Evolutionary conservation across 1,284 basidiomycete genomes (phyloP).

Genomic region (Flammula alnicola): DNA sequence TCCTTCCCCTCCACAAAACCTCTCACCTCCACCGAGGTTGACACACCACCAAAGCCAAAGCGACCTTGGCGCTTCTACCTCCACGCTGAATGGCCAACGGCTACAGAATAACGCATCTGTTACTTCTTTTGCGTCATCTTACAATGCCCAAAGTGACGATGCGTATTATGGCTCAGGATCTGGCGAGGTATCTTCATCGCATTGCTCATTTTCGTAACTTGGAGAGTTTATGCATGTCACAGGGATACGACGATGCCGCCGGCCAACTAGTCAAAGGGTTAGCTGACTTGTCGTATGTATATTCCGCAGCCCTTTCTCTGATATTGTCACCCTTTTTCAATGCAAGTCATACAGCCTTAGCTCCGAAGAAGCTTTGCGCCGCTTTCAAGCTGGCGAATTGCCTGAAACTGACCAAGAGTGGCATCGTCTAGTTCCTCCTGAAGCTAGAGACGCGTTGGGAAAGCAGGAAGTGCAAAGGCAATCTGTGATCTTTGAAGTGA

Average conservation of each 20-base stretch:
- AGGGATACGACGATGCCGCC: conserved; percentile 27
- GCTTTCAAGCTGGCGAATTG: conserved; percentile 67
- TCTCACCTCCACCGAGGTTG: conserved; percentile 16
- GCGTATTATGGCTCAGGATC: conserved; percentile 34
- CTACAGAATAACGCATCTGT: conserved; percentile 36
- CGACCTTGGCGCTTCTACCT: conserved; percentile 35
- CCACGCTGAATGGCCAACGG: conserved; percentile 24
- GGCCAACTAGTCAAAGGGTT: conserved; percentile 52
- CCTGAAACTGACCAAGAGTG: conserved; percentile 72
- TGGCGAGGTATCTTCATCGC: conserved; percentile 32
- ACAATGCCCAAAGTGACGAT: conserved; percentile 38
- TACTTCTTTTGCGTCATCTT: conserved; percentile 41
- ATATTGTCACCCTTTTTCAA: conserved; percentile 18
- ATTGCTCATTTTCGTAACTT: conserved; percentile 17
- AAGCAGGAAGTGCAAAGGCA: conserved; percentile 79
- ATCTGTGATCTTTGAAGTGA: conserved; percentile 80
- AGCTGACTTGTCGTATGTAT: conserved; percentile 58
- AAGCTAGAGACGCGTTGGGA: conserved; percentile 69
- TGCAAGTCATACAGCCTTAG: conserved; percentile 40
- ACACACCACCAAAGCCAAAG: conserved; percentile 46
- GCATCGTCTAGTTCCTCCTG: conserved; percentile 73
- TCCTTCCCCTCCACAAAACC: conserved; percentile 37
- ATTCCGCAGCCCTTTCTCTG: conserved; percentile 7
- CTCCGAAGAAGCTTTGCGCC: conserved; percentile 64
- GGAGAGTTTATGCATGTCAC: background rate